phyloP scores from a whole-genome alignment of 2,329 filamentous ascomycete genomes.

The Trichophyton mentagrophytes region DNA sequence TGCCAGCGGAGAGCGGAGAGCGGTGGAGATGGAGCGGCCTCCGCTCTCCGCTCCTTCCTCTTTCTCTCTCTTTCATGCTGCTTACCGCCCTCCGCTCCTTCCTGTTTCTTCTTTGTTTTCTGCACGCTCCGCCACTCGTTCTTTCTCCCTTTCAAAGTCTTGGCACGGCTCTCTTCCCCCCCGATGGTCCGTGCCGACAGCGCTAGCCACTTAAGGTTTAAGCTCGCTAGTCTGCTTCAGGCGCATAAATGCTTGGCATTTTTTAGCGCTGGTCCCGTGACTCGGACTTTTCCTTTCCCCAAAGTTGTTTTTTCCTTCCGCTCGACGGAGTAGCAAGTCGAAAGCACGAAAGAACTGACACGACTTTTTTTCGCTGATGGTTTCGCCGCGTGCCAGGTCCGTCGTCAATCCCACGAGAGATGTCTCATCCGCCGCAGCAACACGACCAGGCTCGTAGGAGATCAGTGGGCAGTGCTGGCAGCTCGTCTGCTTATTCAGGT shows the following conservation, averaged over 20 bases:
- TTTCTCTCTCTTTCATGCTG: neutral
- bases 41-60: neutral
- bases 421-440: slow-evolving; percentile 25
- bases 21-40: neutral
- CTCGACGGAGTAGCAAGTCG: neutral
- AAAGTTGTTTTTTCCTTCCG: neutral
- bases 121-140: neutral
- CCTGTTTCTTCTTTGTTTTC: neutral
- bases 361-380: slow-evolving; percentile 6
- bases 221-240: neutral
- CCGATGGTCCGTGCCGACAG: neutral
- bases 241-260: neutral
- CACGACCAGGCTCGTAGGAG: slow-evolving; percentile 24
- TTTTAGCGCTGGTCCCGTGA: slow-evolving; percentile 1
- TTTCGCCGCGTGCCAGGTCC: slow-evolving; percentile 1
- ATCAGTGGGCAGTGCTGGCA: slow-evolving; percentile 27
- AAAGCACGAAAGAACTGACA: too few relatives aligned
- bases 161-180: neutral
- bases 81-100: neutral
- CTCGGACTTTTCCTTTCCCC: neutral
- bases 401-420: slow-evolving; percentile 17
- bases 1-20: neutral
- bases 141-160: neutral
- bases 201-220: slow-evolving; percentile 1
- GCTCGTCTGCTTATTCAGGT: slow-evolving; percentile 26